These are phyloP conservation scores for Hemisphaericaspora xylofermentans DNA, from an alignment of 1,139 yeast species.

Conservation along the genomic window DNA sequence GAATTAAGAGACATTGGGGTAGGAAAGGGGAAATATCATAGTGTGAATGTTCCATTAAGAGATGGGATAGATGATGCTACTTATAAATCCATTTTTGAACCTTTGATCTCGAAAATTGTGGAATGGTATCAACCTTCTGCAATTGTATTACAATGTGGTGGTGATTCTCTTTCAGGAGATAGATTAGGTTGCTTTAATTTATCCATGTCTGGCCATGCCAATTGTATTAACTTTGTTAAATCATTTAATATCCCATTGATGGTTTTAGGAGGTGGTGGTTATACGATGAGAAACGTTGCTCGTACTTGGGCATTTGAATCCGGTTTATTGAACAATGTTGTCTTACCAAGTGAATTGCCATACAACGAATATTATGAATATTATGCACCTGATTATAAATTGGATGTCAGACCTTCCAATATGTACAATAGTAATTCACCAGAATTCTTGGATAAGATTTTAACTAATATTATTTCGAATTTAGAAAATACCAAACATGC, in stretches of 20 bases:
- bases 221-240: conserved; percentile 87
- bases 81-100: conserved; percentile 84
- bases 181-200: conserved; percentile 89
- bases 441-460: conserved; percentile 83
- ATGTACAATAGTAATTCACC: conserved; percentile 97
- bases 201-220: conserved; percentile 92
- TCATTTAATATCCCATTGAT: conserved; percentile 85
- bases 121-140: conserved; percentile 95
- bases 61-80: conserved; percentile 93
- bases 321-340: conserved; percentile 78
- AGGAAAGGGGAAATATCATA: conserved; percentile 83
- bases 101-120: conserved; percentile 75
- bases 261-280: conserved; percentile 97
- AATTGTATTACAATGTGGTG: conserved; percentile 89
- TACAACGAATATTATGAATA: conserved; percentile 96
- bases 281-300: conserved; percentile 95
- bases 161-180: conserved; percentile 90
- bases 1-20: conserved; percentile 86
- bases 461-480: conserved; percentile 74
- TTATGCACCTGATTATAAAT: conserved; percentile 92
- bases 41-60: conserved; percentile 85
- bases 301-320: conserved; percentile 96
- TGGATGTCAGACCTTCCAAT: conserved; percentile 91
- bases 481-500: conserved; percentile 89
- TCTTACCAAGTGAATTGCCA: conserved; percentile 81